Percentiles rank a stretch among this genome's conserved stretches.
phyloP scores from a whole-genome alignment of 345 rosid species.

The Pistacia vera region DNA sequence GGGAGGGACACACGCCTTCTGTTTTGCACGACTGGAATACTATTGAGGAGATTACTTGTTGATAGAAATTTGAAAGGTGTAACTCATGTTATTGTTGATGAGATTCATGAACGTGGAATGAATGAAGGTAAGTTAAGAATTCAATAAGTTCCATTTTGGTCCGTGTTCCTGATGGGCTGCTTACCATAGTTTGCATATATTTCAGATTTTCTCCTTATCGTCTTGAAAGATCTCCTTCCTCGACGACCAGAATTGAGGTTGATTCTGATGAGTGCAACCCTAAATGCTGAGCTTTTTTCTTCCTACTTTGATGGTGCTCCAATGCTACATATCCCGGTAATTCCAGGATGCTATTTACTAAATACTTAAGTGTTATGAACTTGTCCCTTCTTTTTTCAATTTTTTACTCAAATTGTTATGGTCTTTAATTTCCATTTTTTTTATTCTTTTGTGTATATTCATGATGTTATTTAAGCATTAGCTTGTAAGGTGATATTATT shows the following conservation, averaged over 20 bases:
- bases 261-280: constrained; percentile 97
- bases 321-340: constrained; percentile 88
- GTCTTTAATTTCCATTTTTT: background rate
- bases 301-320: constrained; percentile 93
- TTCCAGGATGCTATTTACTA: constrained; percentile 25
- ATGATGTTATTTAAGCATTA: background rate
- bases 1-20: constrained; percentile 96
- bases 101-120: constrained; percentile 99
- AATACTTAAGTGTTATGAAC: background rate
- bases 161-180: constrained; percentile 20
- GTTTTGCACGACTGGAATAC: constrained; percentile 94
- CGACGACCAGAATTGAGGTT: constrained; percentile 92
- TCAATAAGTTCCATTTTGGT: constrained; percentile 7
- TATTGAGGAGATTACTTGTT: constrained; percentile 88
- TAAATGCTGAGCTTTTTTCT: constrained; percentile 94
- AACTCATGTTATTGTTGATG: constrained; percentile 97
- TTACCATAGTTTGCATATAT: constrained; percentile 19
- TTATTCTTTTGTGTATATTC: background rate
- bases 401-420: background rate
- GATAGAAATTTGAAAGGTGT: constrained; percentile 91
- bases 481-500: background rate
- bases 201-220: constrained; percentile 95
- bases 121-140: constrained; percentile 75
- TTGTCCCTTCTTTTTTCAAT: background rate
- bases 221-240: constrained; percentile 89